phyloP scores from a whole-genome alignment of 305 asterid species.

The Ajuga reptans region DNA sequence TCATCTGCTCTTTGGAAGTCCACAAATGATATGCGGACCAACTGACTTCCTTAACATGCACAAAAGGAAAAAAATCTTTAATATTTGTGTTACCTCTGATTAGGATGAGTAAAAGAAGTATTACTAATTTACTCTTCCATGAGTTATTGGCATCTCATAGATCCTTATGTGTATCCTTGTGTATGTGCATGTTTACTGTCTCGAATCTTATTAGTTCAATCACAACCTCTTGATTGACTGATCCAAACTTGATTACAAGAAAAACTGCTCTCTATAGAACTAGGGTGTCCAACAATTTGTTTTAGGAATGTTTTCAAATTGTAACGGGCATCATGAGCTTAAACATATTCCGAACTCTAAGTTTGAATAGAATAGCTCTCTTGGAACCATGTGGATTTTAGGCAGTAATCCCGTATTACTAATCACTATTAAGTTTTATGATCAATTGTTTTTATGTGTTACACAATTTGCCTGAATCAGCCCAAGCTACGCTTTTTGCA shows the following conservation, averaged over 20 bases:
- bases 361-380: neutral
- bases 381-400: neutral
- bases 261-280: neutral
- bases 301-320: neutral
- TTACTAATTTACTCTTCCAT: neutral
- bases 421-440: neutral
- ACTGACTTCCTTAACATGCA: neutral
- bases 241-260: neutral
- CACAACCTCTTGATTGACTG: neutral
- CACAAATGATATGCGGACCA: slow-evolving; percentile 2
- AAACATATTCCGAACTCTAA: neutral
- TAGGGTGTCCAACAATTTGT: neutral
- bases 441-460: neutral
- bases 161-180: slow-evolving; percentile 2
- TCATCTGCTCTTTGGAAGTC: slow-evolving; percentile 15
- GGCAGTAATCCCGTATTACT: neutral
- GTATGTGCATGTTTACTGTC: neutral
- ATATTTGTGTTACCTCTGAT: neutral
- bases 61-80: neutral
- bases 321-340: neutral
- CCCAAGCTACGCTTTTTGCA: neutral
- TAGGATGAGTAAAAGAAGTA: neutral
- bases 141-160: slow-evolving; percentile 5
- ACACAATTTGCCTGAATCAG: neutral
- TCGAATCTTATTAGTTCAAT: neutral